phyloP scores from a whole-genome alignment of 2,329 filamentous ascomycete genomes.

The Cordyceps sp. region DNA sequence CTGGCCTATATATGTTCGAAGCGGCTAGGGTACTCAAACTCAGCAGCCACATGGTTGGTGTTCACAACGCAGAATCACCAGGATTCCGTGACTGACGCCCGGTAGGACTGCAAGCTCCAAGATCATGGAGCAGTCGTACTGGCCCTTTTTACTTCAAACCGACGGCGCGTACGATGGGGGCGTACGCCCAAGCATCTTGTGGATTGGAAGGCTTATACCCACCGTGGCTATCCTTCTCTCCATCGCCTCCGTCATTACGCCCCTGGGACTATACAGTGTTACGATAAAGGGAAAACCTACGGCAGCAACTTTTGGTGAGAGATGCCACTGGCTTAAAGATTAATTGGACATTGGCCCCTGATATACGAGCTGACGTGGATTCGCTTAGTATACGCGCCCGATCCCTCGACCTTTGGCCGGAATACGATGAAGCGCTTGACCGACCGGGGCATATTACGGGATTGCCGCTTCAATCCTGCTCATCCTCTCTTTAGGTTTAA shows the following conservation, averaged over 20 bases:
- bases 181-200: background rate
- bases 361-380: no score
- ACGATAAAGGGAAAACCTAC: background rate
- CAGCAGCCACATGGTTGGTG: background rate
- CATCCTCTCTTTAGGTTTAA: background rate
- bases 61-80: background rate
- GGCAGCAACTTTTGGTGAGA: background rate
- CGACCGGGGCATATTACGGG: background rate
- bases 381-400: background rate
- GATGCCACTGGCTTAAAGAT: background rate
- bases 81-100: background rate
- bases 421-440: background rate
- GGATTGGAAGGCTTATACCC: background rate
- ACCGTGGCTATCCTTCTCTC: background rate
- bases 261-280: background rate
- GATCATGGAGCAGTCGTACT: background rate
- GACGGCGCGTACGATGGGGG: background rate
- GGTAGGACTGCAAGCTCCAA: background rate
- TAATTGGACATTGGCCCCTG: background rate
- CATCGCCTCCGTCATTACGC: background rate
- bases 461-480: background rate
- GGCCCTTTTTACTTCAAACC: background rate
- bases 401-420: background rate
- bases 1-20: background rate
- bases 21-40: background rate